phyloP scores from a whole-genome alignment of 495 filamentous ascomycete genomes.

The Tuber aestivum region DNA sequence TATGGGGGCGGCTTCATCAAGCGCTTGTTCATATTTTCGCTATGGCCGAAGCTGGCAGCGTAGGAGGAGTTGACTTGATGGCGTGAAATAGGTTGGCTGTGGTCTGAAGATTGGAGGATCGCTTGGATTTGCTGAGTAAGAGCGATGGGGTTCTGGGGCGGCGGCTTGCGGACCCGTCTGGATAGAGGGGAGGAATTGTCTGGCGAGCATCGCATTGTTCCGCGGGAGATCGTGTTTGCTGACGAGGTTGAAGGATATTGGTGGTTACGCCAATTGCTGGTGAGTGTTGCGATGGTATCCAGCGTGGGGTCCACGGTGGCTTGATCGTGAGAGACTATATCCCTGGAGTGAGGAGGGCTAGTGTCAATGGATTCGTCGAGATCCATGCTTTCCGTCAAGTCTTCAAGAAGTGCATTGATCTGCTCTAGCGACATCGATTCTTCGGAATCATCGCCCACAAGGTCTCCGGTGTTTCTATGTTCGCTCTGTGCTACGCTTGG shows the following conservation, averaged over 20 bases:
- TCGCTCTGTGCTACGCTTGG: background rate
- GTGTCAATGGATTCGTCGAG: background rate
- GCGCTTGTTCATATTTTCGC: constrained; percentile 38
- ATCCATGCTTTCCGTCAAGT: background rate
- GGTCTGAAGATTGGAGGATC: constrained; percentile 12
- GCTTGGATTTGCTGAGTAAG: constrained; percentile 27
- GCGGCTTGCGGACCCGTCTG: constrained; percentile 22
- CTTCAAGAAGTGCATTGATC: background rate
- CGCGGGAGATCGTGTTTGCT: background rate
- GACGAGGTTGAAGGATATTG: background rate
- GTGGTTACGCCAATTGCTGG: background rate
- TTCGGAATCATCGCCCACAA: background rate
- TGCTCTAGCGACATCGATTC: background rate
- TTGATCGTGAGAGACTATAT: background rate
- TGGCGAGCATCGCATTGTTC: constrained; percentile 1
- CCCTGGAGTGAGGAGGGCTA: background rate
- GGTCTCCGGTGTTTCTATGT: background rate
- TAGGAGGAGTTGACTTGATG: constrained; percentile 17
- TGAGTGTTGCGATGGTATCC: background rate
- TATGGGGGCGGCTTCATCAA: constrained; percentile 40
- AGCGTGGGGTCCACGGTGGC: background rate
- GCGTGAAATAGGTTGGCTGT: constrained; percentile 6
- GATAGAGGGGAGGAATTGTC: constrained; percentile 2
- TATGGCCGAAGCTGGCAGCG: constrained; percentile 37
- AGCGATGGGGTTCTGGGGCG: constrained; percentile 16